phyloP scores from a whole-genome alignment of 495 filamentous ascomycete species.

The Pseudoneurospora amorphoporcata region DNA sequence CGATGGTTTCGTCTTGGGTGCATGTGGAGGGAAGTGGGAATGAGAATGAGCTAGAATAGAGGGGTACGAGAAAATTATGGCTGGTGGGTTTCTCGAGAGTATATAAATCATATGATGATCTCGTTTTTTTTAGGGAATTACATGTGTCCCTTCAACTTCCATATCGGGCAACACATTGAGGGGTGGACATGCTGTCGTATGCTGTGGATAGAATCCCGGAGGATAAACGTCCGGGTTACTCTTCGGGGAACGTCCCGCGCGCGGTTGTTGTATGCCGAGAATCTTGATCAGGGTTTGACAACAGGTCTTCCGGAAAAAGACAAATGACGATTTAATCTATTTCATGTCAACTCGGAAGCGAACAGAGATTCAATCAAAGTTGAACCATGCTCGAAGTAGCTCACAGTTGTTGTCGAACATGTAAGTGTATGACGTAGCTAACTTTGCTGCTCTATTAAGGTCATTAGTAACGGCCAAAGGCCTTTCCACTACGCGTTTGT shows the following conservation, averaged over 20 bases:
- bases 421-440: background rate
- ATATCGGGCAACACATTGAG: background rate
- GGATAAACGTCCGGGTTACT: background rate
- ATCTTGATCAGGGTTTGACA: background rate
- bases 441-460: background rate
- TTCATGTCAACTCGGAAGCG: accelerated
- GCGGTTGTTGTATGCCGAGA: background rate
- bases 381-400: background rate
- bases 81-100: background rate
- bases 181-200: background rate
- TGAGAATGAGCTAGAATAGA: background rate
- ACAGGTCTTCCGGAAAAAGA: background rate
- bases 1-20: background rate
- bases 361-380: background rate
- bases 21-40: background rate
- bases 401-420: background rate
- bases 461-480: background rate
- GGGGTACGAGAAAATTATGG: background rate
- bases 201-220: background rate
- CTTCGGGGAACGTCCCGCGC: background rate
- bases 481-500: background rate
- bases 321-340: background rate
- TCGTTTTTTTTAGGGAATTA: background rate
- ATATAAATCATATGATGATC: background rate
- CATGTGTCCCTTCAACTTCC: background rate